Evolutionary conservation across 129 eudicot genomes (phyloP).

Genomic region (Flaveria ramosissima): DNA sequence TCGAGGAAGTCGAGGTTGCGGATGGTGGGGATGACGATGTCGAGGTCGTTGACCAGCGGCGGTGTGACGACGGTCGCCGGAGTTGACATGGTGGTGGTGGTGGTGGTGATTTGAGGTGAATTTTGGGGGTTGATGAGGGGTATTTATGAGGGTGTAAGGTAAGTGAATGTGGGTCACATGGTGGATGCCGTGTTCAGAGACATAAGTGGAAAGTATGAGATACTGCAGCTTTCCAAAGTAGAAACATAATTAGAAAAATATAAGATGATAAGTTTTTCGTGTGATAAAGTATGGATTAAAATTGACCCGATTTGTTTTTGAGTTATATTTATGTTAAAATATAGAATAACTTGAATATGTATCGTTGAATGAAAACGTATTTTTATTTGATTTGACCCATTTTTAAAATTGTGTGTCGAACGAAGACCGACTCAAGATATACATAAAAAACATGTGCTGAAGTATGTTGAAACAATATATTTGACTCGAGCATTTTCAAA

Average conservation of each 20-base stretch:
- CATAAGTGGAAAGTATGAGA: not conserved
- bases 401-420: too few species aligned
- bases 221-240: not conserved
- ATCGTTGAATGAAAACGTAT: too few species aligned
- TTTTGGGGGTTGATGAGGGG: not conserved
- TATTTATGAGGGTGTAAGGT: constrained; percentile 15
- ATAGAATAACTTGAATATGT: too few species aligned
- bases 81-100: constrained; percentile 29
- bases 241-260: not conserved
- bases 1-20: constrained; percentile 76
- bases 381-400: too few species aligned
- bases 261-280: too few species aligned
- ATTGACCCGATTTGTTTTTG: too few species aligned
- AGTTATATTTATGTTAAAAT: too few species aligned
- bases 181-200: constrained; percentile 15
- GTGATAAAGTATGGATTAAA: too few species aligned
- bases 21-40: constrained; percentile 75
- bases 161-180: constrained; percentile 33
- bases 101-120: constrained; percentile 11
- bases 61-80: constrained; percentile 42
- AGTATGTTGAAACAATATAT: too few species aligned
- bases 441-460: too few species aligned
- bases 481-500: too few species aligned
- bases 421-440: too few species aligned
- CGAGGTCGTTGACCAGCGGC: constrained; percentile 54